These are phyloP conservation scores for Phlebiopsis flavidoalba DNA, from an alignment of 768 basidiomycete species.

Conservation along the genomic window DNA sequence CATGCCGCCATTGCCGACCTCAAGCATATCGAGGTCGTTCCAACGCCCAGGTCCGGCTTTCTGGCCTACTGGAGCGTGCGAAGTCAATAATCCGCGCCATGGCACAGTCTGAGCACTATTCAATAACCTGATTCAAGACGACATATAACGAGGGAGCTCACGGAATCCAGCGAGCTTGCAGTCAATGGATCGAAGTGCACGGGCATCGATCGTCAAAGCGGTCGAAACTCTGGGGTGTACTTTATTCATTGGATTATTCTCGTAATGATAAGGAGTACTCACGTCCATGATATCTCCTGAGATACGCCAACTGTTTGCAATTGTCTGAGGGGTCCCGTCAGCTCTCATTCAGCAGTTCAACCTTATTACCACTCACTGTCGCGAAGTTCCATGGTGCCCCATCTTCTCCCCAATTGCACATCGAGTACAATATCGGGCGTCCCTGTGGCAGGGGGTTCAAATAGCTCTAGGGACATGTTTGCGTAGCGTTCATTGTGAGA, in stretches of 20 bases:
- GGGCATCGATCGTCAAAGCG: conserved; percentile 33
- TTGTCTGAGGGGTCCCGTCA: conserved; percentile 14
- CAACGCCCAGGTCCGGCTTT: conserved; percentile 30
- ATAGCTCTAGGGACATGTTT: conserved; percentile 34
- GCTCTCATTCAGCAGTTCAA: background rate
- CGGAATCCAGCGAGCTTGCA: conserved; percentile 35
- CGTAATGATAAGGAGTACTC: background rate
- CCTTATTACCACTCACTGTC: too few relatives aligned
- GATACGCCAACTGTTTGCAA: conserved; percentile 27
- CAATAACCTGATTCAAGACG: background rate
- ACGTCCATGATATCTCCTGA: conserved; percentile 28
- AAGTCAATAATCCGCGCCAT: conserved; percentile 33
- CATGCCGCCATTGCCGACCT: conserved; percentile 35
- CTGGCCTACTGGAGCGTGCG: conserved; percentile 29
- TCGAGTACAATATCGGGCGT: conserved; percentile 33
- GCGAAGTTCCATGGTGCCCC: conserved; percentile 37
- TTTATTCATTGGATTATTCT: background rate
- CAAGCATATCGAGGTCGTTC: conserved; percentile 37
- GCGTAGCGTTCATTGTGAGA: conserved; percentile 32
- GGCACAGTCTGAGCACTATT: conserved; percentile 21
- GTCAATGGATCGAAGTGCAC: conserved; percentile 28
- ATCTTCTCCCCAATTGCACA: conserved; percentile 39
- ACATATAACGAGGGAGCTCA: conserved; percentile 16
- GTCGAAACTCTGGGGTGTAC: conserved; percentile 24
- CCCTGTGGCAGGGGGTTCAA: conserved; percentile 34